Evolutionary conservation across 441 rosid genomes (phyloP).

Genomic region (Gossypium schwendimanii): DNA sequence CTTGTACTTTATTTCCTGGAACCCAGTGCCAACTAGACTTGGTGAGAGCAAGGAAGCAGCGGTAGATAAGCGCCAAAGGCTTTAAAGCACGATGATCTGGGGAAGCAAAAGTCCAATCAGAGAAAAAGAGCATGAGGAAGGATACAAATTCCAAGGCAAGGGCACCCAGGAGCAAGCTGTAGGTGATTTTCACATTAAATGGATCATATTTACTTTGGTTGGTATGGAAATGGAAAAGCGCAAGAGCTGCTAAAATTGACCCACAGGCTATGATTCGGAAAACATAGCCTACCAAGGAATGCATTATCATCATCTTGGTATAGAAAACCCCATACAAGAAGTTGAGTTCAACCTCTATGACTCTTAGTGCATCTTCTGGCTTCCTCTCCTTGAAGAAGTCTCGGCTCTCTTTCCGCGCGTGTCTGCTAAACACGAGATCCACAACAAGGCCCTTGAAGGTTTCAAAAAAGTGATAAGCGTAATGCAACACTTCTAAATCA

Average conservation of each 20-base stretch:
- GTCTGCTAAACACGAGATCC: constrained; percentile 31
- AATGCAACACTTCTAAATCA: constrained; percentile 24
- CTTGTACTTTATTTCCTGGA: neutral
- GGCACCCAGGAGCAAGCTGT: constrained; percentile 40
- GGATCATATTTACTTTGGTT: neutral
- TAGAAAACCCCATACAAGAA: constrained; percentile 42
- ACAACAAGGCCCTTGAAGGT: constrained; percentile 39
- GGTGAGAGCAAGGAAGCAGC: constrained; percentile 12
- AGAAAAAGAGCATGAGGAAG: constrained; percentile 31
- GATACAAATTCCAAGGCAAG: constrained; percentile 29
- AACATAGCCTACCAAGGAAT: neutral
- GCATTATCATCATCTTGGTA: constrained; percentile 27
- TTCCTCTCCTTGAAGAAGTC: constrained; percentile 17
- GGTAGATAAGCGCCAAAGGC: neutral
- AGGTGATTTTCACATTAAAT: constrained; percentile 35
- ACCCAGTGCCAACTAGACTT: neutral
- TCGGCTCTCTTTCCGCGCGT: constrained; percentile 28
- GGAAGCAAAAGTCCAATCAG: constrained; percentile 39
- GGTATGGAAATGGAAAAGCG: constrained; percentile 16
- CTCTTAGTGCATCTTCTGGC: constrained; percentile 28
- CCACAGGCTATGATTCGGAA: constrained; percentile 27
- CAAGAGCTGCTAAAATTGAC: constrained; percentile 20
- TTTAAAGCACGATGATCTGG: neutral
- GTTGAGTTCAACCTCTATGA: constrained; percentile 53
- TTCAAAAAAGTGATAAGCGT: constrained; percentile 25